Base-by-base conservation (phyloP, 179 eudicot genomes). In the Gypsophila paniculata region DNA sequence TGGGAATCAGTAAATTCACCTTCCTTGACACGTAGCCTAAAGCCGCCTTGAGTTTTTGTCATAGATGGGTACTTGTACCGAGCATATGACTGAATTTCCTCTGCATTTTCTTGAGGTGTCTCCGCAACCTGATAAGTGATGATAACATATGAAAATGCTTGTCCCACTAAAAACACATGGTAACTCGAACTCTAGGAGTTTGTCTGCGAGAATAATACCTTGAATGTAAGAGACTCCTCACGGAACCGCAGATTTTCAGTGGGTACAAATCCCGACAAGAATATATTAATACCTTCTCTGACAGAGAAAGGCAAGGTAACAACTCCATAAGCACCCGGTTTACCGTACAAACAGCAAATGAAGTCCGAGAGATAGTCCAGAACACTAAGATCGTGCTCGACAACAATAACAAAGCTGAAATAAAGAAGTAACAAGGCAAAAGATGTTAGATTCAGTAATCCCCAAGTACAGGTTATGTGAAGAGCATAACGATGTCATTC, bases 1-100 rank as follows among this genome's bases (percentile, higher is more conserved):
- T 94, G 97, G 70, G 99, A 94, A 83, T 94, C 97, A 6, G 99
- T 94, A 73, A 94, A 94, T 82, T 94, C 97, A 73, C 99, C 99
- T 79, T 90, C 99, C 58, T 61, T 53, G 65, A 86, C 97, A 70
- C 81, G 81, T 66, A 94, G 90, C 78, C 69, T 91, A 83, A 93
- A 93, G 72, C 85, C 87, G 5, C 98, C 98, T 76, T 86, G 96
- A 60, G 92, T 89, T 80, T 86, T 93, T n/a, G 82, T 59, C 99
- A 94, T 94, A 9, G 97, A 79, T 17, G 99, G 99, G 71, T 94
- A 94, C 77, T 61, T 94, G 79, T 94, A 94, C 17, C 99, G 88
- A 46, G 96, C 96, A 86, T 94, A 94, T 5, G 92, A 83, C 79
- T 89, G 88, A 77, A 90, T 76, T 74, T 91, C 99, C 85, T 91